A percentile compares a stretch with the other conserved stretches of the same genome.
phyloP scores from a whole-genome alignment of 1,284 basidiomycete genomes.

The Irpex lacteus region DNA sequence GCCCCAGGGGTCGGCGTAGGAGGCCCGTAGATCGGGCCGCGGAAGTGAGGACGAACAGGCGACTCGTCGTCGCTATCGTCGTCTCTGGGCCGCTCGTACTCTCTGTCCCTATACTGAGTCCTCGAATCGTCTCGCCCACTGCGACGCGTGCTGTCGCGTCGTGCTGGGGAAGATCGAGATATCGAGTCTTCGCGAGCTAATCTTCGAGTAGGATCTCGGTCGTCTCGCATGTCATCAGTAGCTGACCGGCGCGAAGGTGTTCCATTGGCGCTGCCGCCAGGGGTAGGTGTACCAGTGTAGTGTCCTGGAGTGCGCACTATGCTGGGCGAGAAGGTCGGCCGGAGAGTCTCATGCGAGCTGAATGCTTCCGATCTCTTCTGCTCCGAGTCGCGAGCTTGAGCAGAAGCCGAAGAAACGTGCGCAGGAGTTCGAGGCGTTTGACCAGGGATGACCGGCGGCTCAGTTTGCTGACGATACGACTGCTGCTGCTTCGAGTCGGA shows the following conservation, averaged over 20 bases:
- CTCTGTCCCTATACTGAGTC: constrained; percentile 12
- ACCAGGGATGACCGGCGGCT: neutral
- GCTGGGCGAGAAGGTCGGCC: constrained; percentile 61
- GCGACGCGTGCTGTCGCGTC: constrained; percentile 6
- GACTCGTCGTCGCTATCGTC: constrained; percentile 9
- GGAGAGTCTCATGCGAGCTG: constrained; percentile 47
- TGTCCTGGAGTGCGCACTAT: constrained; percentile 65
- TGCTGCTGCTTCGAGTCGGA: neutral
- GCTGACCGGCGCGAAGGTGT: constrained; percentile 5
- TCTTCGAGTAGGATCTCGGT: neutral
- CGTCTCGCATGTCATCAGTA: constrained; percentile 6
- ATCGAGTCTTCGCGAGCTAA: neutral
- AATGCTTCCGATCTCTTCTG: constrained; percentile 35
- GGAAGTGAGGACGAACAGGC: constrained; percentile 18
- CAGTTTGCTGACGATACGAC: constrained; percentile 6
- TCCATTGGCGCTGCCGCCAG: constrained; percentile 12
- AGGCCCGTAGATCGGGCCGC: constrained; percentile 25
- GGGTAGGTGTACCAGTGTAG: constrained; percentile 32
- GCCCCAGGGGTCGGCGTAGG: constrained; percentile 13
- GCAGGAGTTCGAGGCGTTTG: constrained; percentile 2
- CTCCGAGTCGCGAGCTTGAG: constrained; percentile 8
- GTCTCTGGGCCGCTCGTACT: constrained; percentile 3
- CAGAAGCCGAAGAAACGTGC: constrained; percentile 10
- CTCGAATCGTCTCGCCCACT: constrained; percentile 4
- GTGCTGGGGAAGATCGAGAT: neutral